phyloP scores from a whole-genome alignment of 768 basidiomycete genomes.

The Termitomyces sp. region DNA sequence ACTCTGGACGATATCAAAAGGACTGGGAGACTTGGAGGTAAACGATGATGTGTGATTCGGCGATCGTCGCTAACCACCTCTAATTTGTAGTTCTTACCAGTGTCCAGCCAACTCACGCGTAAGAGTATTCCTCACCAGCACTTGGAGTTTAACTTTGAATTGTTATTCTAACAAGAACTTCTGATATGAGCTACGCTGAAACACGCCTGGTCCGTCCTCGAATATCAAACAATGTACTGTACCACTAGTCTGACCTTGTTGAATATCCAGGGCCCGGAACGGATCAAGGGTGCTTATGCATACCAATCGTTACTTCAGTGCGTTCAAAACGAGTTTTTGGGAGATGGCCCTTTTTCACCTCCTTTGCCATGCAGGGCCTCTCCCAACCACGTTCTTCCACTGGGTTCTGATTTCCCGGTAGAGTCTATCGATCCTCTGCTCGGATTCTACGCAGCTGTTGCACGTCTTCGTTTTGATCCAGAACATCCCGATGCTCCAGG shows the following conservation, averaged over 20 bases:
- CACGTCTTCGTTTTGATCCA: slow-evolving; percentile 43
- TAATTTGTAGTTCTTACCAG: slow-evolving; percentile 75
- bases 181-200: slow-evolving; percentile 94
- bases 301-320: slow-evolving; percentile 78
- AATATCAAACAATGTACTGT: not conserved
- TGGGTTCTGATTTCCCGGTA: slow-evolving; percentile 94
- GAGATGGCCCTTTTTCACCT: not conserved
- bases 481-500: slow-evolving; percentile 46
- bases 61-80: not conserved
- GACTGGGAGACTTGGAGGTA: slow-evolving; percentile 71
- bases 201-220: slow-evolving; percentile 53
- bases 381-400: slow-evolving; percentile 54
- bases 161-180: slow-evolving; percentile 49
- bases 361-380: slow-evolving; percentile 40
- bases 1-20: slow-evolving; percentile 64
- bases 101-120: slow-evolving; percentile 93
- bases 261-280: slow-evolving; percentile 42
- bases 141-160: not conserved
- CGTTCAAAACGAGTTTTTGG: not conserved
- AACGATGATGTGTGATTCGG: slow-evolving; percentile 18
- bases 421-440: slow-evolving; percentile 87
- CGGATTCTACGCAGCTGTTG: slow-evolving; percentile 87
- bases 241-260: not conserved
- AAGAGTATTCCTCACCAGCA: slow-evolving; percentile 24
- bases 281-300: slow-evolving; percentile 88